Evolutionary conservation across 1,139 yeast species (phyloP).

Genomic region (Kurtzmaniella quercitrusa): DNA sequence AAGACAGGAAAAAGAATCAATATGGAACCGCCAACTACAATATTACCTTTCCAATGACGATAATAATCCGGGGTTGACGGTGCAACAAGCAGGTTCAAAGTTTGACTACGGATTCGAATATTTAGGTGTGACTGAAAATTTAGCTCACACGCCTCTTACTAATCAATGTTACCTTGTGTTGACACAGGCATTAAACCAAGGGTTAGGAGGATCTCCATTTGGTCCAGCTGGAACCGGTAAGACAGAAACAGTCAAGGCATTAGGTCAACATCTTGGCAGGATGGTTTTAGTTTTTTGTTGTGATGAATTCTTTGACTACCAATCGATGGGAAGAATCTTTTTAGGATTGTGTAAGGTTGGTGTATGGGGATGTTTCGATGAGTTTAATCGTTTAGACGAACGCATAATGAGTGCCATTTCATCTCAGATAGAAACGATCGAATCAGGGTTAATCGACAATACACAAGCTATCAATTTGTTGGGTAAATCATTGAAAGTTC

Average conservation of each 20-base stretch:
- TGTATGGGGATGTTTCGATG: constrained; percentile 97
- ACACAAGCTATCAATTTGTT: constrained; percentile 40
- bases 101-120: constrained; percentile 79
- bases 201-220: constrained; percentile 84
- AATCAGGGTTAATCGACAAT: constrained; percentile 38
- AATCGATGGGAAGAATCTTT: constrained; percentile 73
- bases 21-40: constrained; percentile 55
- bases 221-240: constrained; percentile 99
- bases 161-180: constrained; percentile 63
- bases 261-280: constrained; percentile 76
- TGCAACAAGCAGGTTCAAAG: constrained; percentile 50
- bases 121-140: constrained; percentile 67
- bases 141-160: constrained; percentile 76
- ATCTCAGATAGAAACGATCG: constrained; percentile 73
- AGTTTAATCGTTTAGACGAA: constrained; percentile 77
- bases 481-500: constrained; percentile 40
- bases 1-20: constrained; percentile 10
- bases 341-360: constrained; percentile 84
- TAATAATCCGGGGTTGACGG: constrained; percentile 33
- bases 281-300: constrained; percentile 86
- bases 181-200: constrained; percentile 70
- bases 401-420: constrained; percentile 80
- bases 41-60: constrained; percentile 32
- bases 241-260: constrained; percentile 84
- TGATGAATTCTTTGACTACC: constrained; percentile 84